Evolutionary conservation across 2,329 filamentous ascomycete species (phyloP), one percentile per base, ranked within the genome.

Genomic region (Penicillium sp.): DNA sequence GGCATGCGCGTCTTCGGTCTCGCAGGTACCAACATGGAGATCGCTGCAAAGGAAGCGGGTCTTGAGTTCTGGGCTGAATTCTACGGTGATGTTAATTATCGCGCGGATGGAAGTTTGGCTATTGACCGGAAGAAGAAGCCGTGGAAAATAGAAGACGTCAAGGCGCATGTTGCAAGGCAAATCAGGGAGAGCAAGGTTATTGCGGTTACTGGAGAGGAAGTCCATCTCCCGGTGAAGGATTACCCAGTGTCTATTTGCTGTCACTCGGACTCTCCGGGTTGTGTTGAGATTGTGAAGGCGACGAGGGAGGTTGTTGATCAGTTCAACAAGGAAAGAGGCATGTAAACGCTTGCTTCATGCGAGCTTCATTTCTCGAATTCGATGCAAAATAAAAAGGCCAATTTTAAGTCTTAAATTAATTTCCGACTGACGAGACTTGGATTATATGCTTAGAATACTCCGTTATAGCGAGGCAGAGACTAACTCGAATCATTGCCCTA

Each of bases 61-160:
- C 58, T 81, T 28, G 70, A 72, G 3, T 81, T 80, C 51, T 70
- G 74, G 29, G 77, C 76, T 3, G 78, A 80, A 57, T 51, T 79
- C 27, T 79, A 78, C 55, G 77, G 72, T 0, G 78, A 80, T 63
- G 77, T 20, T 4, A 20, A 20, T 20, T 20, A 20, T 20, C 18
- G 18, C 18, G 18, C 18, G 3, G 18, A 20, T 20, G 18, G 18
- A 4, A 20, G 18, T 20, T 20, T 20, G 18, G 18, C 18, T 20
- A 20, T 20, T 20, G 18, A 20, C 18, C 18, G 18, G 3, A 20
- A 20, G 18, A 20, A 20, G 18, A 20, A 20, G 18, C 18, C 18
- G 18, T 20, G 18, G 18, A 20, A 20, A 4, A 10, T 11, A 4
- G 11, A 4, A 4, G 26, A 28, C 1, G 26, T 28, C 9, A 8